Evolutionary conservation across 192 early-diverging fungal genomes (phyloP).

Genomic region (Coemansia umbellata): DNA sequence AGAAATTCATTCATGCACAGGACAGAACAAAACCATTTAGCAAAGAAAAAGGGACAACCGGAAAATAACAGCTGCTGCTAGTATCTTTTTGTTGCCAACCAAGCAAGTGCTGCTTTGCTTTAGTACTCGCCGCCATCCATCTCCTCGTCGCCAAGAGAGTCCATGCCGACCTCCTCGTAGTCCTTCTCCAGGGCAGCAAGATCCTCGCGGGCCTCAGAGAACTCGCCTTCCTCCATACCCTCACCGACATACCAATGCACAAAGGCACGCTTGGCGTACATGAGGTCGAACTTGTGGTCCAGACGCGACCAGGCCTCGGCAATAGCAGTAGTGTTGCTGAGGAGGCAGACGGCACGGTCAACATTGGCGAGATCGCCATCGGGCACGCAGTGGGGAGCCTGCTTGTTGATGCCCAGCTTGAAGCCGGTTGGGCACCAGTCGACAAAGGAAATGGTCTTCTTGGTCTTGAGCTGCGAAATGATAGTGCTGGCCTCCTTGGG

Average conservation of each 20-base stretch:
- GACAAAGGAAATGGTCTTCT: slow-evolving; percentile 95
- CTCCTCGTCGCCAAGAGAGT: slow-evolving; percentile 84
- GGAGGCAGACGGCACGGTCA: slow-evolving; percentile 94
- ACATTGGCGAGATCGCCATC: slow-evolving; percentile 95
- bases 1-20: too few species aligned
- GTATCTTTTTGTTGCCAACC: too few species aligned
- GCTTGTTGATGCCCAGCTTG: slow-evolving; percentile 98
- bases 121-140: slow-evolving; percentile 65
- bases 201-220: slow-evolving; percentile 99
- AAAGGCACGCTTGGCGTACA: slow-evolving; percentile 99
- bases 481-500: slow-evolving; percentile 96
- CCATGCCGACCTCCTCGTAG: slow-evolving; percentile 99
- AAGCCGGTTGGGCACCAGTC: slow-evolving; percentile 99
- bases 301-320: slow-evolving; percentile 99
- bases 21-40: too few species aligned
- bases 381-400: slow-evolving; percentile 86
- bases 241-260: slow-evolving; percentile 99
- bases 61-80: background rate
- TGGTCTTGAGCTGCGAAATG: slow-evolving; percentile 90
- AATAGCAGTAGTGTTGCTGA: slow-evolving; percentile 99
- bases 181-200: slow-evolving; percentile 99
- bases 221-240: slow-evolving; percentile 99
- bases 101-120: slow-evolving; percentile 5
- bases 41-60: background rate
- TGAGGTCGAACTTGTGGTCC: slow-evolving; percentile 99